Conservation (phyloP, 73 alveolate genomes). For the Tetrahymena borealis region DNA sequence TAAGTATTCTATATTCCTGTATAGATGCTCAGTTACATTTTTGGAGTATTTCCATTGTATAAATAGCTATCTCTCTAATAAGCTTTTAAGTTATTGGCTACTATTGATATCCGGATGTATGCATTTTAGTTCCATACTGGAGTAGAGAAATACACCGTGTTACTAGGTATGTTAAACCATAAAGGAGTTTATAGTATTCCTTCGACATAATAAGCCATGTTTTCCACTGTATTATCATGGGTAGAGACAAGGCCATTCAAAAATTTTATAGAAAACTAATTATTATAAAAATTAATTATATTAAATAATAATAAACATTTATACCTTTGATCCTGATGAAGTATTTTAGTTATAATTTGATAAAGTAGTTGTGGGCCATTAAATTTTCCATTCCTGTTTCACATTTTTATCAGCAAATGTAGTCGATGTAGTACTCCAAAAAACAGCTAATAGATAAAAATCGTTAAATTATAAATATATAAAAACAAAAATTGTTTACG, state of each 20-base stretch:
- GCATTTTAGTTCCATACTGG: neutral
- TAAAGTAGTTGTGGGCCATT: too few relatives aligned
- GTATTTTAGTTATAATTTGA: neutral
- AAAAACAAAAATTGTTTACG: neutral
- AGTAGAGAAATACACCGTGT: neutral
- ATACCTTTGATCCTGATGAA: neutral
- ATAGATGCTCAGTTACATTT: too few relatives aligned
- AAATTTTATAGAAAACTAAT: neutral
- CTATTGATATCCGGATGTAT: neutral
- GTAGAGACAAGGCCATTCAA: too few relatives aligned
- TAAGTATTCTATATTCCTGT: too few relatives aligned
- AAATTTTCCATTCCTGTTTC: too few relatives aligned
- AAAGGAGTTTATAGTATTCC: neutral
- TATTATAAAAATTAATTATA: neutral
- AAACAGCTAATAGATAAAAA: too few relatives aligned
- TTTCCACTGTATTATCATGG: too few relatives aligned
- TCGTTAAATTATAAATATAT: neutral
- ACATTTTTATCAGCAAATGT: too few relatives aligned
- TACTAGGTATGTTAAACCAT: neutral
- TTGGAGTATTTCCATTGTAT: too few relatives aligned
- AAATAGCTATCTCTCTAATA: neutral
- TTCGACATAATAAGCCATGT: too few relatives aligned
- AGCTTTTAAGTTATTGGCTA: neutral
- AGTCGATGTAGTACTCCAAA: too few relatives aligned
- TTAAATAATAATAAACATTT: neutral